A percentile compares a stretch with the other conserved stretches of the same genome.
These are phyloP conservation scores for Bidens hawaiensis DNA, from an alignment of 140 eudicot genomes.

Conservation along the genomic window DNA sequence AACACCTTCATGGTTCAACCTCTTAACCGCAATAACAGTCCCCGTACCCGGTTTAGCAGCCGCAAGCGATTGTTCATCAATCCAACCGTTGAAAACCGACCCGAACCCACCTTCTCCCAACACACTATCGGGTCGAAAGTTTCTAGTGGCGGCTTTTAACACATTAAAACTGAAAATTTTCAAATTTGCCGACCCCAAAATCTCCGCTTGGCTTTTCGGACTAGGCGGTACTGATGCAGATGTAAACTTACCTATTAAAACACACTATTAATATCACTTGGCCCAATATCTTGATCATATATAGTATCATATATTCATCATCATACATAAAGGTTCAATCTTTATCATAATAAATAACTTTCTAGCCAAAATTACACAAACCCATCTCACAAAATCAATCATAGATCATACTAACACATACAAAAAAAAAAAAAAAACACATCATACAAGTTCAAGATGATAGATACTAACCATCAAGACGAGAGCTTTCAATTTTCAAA, in stretches of 20 bases:
- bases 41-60: not conserved
- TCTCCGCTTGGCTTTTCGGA: not conserved
- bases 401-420: not conserved
- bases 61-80: not conserved
- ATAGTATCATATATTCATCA: not conserved
- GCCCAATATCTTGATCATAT: not conserved
- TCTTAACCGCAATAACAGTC: not conserved
- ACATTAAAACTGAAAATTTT: not conserved
- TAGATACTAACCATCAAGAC: constrained; percentile 49
- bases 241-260: not conserved
- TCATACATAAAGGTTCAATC: not conserved
- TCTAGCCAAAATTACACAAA: not conserved
- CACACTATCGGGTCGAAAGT: not conserved
- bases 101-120: not conserved
- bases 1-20: not conserved
- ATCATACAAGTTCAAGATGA: not conserved
- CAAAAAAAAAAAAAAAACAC: no score
- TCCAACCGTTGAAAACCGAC: not conserved
- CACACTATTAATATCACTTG: not conserved
- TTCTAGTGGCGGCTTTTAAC: not conserved
- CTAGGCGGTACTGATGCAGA: not conserved
- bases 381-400: not conserved
- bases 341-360: not conserved
- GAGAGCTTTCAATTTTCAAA: constrained; percentile 62
- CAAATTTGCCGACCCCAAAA: not conserved